phyloP scores from a whole-genome alignment of 495 filamentous ascomycete genomes.

The Sordaria brevicollis region DNA sequence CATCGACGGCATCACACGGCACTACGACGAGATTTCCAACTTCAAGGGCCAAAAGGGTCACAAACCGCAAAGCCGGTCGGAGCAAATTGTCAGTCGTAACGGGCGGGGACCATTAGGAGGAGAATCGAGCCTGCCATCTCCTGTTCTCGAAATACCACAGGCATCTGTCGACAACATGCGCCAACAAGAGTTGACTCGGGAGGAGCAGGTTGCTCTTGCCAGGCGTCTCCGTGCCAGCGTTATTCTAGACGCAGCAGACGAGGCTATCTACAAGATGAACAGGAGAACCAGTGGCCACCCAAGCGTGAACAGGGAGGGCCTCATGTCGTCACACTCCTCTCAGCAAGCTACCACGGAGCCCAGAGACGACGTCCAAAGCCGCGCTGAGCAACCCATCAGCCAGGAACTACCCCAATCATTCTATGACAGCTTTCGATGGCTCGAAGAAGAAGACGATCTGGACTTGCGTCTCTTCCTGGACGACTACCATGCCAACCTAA shows the following conservation, averaged over 20 bases:
- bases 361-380: slow-evolving; percentile 15
- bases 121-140: background rate
- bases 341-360: slow-evolving; percentile 1
- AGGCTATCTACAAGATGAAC: slow-evolving; percentile 47
- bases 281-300: slow-evolving; percentile 20
- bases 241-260: slow-evolving; percentile 62
- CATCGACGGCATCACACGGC: slow-evolving; percentile 29
- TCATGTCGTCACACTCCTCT: slow-evolving; percentile 24
- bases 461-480: slow-evolving; percentile 55
- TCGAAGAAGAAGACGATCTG: slow-evolving; percentile 68
- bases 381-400: slow-evolving; percentile 34
- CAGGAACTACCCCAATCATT: slow-evolving; percentile 32
- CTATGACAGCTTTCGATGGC: slow-evolving; percentile 65
- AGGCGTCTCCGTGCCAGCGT: slow-evolving; percentile 45
- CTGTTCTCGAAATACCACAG: slow-evolving; percentile 29
- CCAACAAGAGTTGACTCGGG: slow-evolving; percentile 43
- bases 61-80: slow-evolving; percentile 24
- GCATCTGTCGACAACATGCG: background rate
- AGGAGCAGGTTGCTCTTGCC: slow-evolving; percentile 58
- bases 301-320: slow-evolving; percentile 10
- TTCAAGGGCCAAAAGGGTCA: slow-evolving; percentile 27
- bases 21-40: slow-evolving; percentile 33
- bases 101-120: slow-evolving; percentile 7
- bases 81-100: slow-evolving; percentile 25
- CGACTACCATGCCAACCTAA: slow-evolving; percentile 42